Base-by-base conservation (phyloP, 2,329 filamentous ascomycete species). In the Seiridium cupressi region DNA sequence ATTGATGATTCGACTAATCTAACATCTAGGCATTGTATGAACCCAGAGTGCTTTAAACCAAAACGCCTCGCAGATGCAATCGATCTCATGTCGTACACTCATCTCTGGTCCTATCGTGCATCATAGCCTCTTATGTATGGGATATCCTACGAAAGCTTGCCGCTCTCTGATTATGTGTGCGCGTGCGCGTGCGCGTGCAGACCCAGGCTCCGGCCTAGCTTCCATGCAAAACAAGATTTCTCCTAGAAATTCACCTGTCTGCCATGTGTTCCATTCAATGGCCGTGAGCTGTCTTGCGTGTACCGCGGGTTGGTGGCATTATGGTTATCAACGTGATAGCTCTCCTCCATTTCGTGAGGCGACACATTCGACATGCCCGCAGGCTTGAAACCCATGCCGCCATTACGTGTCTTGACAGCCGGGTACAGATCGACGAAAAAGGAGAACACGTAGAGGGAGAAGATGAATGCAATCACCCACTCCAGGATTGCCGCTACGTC, bases 341-440 rank as follows among this genome's bases (percentile, higher is more conserved):
- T 65, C 61, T 71, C 70, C 55, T 68, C 69, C 63, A 70, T 68
- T 34, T 67, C 64, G n/a, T 47, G 60, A 2, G 36, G 34, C 35
- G 47, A 34, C 36, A 66, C 11, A 13, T 42, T 65, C 46, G 59
- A 64, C 65, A 69, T 69, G 31, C 65, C 65, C 1, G 63, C 60
- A 1, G 64, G 44, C 26, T 65, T 62, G 59, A 66, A 63, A 26
- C 64, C 65, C 49, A 61, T 58, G 38, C 60, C 61, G 11, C 63
- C 62, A 58, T 66, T 55, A 35, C 38, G 7, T 2, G 87, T 90
- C 63, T 84, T 80, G 2, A 90, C 80, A 9, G 92, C 91, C 0
- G 95, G 95, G 64, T 91, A 82, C 55, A 99, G 86, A 76, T 99
- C 94, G 72, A 97, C 82, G 69, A 89, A 84, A 79, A 96, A 98